Percentiles rank a stretch among this genome's conserved stretches.
Conservation (phyloP, 768 basidiomycete species). For the Suillus paluster region DNA sequence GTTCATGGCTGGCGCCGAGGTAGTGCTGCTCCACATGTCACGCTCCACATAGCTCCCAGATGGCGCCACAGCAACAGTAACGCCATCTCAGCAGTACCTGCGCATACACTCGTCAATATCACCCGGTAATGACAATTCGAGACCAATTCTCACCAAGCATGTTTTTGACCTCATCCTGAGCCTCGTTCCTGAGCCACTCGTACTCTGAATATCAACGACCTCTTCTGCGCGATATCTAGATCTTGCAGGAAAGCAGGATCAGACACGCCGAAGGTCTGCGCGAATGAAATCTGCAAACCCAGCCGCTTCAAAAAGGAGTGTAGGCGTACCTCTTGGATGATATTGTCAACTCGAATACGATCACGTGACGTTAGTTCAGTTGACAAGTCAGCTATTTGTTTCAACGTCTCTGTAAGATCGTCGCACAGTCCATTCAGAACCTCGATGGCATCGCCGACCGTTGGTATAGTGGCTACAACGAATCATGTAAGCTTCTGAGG, state of each 20-base stretch:
- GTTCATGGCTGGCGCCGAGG: slow-evolving; percentile 26
- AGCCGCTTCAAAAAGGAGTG: neutral
- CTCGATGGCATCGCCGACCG: slow-evolving; percentile 73
- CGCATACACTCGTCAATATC: neutral
- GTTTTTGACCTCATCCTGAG: slow-evolving; percentile 53
- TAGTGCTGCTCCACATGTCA: slow-evolving; percentile 19
- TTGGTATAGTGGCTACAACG: slow-evolving; percentile 69
- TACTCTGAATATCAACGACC: slow-evolving; percentile 68
- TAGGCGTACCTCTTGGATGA: slow-evolving; percentile 64
- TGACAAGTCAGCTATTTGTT: slow-evolving; percentile 68
- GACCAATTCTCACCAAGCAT: slow-evolving; percentile 53
- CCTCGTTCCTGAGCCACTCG: slow-evolving; percentile 45
- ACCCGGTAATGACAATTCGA: neutral
- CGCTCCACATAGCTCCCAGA: slow-evolving; percentile 60
- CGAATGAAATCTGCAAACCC: slow-evolving; percentile 2
- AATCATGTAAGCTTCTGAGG: neutral
- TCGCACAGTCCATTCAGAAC: slow-evolving; percentile 64
- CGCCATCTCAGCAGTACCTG: slow-evolving; percentile 78
- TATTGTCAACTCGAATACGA: slow-evolving; percentile 72
- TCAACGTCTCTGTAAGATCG: slow-evolving; percentile 63
- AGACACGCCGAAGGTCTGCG: slow-evolving; percentile 52
- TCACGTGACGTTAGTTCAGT: slow-evolving; percentile 75
- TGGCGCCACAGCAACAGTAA: slow-evolving; percentile 85
- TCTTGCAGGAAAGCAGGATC: slow-evolving; percentile 64
- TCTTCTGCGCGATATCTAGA: slow-evolving; percentile 70